Evolutionary conservation across 495 filamentous ascomycete genomes (phyloP), one percentile per base, ranked within the genome.

Genomic region (Astrothelium macrocarpum): DNA sequence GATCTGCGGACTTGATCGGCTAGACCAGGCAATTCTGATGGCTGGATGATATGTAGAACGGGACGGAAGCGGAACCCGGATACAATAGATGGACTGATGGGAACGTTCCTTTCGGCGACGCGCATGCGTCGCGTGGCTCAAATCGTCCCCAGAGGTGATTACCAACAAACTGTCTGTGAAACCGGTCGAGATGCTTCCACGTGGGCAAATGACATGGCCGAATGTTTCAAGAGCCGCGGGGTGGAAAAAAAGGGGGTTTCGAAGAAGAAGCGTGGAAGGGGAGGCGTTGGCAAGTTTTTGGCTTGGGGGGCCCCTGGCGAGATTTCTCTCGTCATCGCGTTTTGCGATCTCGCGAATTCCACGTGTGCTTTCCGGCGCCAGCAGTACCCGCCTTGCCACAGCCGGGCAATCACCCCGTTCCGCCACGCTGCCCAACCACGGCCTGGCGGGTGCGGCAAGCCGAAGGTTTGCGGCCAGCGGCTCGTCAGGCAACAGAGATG

Each of bases 341-440:
- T 56, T 56, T 25, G 49, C 26, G 23, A 56, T 56, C 49, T 56
- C 49, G 49, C n/a, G 25, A 56, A 29, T 26, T 56, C 49, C 49
- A 56, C 49, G 49, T 56, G 49, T 56, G 49, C 49, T 56, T 29
- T 56, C 49, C 49, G 49, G 49, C 49, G 49, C 49, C 49, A 56
- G 20, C 49, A 56, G 49, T 29, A 28, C 49, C 49, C 49, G 25
- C 49, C 49, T 25, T 56, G 49, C 49, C 49, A 56, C 49, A 29
- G 25, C 20, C 49, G 43, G 43, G 43, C 43, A 14, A 49, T 49
- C 43, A 39, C 36, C 16, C 36, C 36, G 7, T 39, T 16, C 36
- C 36, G 36, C 36, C 36, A 39, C 36, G 36, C 36, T 7, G 36
- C 36, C n/a, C n/a, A n/a, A n/a, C n/a, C n/a, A n/a, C n/a, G n/a